Evolutionary conservation across 768 basidiomycete genomes (phyloP), one percentile per base, ranked within the genome.

Genomic region (Harrya chromipes): DNA sequence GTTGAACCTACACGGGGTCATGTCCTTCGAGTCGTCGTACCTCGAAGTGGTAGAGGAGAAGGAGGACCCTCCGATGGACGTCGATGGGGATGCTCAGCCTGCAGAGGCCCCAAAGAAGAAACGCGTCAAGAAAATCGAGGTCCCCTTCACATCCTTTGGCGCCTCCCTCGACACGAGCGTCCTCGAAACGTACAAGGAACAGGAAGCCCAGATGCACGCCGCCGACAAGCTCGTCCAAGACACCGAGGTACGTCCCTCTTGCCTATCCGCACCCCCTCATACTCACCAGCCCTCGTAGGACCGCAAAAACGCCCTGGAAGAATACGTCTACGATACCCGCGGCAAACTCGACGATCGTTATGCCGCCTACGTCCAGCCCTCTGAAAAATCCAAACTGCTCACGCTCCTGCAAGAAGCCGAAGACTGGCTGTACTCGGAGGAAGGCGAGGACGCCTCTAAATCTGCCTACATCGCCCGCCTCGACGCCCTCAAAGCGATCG

Each of bases 221-320:
- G 74, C 82, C 48, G 97, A 99, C 74, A 97, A 95, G 77, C 87
- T 98, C 54, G 95, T 99, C 45, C 82, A 84, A 75, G 97, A 99
- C 67, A 99, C 97, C 49, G 95, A 97, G 83, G 92, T 91, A 55
- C 31, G 80, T 72, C 40, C 43, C 11, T 19, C 40, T 41, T 12
- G 9, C 17, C 1, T 6, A 33, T 23, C 21, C 55, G 59, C 33
- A 55, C 43, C 10, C 31, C 33, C 41, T 21, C 24, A 13, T 11
- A 19, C 46, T 37, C 19, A 46, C 6, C 13, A 3, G 4, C 9
- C 11, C 2, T 39, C 20, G 27, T 14, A 95, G 92, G 90, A 98
- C 71, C 85, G 90, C 70, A 99, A 97, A 76, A 99, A 99, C 66
- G 94, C 94, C 4, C 84, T 99, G 13, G 95, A 99, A 74, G 97